A percentile compares a stretch with the other conserved stretches of the same genome.
Evolutionary conservation across 345 rosid genomes (phyloP).

Genomic region (Murraya koenigii): DNA sequence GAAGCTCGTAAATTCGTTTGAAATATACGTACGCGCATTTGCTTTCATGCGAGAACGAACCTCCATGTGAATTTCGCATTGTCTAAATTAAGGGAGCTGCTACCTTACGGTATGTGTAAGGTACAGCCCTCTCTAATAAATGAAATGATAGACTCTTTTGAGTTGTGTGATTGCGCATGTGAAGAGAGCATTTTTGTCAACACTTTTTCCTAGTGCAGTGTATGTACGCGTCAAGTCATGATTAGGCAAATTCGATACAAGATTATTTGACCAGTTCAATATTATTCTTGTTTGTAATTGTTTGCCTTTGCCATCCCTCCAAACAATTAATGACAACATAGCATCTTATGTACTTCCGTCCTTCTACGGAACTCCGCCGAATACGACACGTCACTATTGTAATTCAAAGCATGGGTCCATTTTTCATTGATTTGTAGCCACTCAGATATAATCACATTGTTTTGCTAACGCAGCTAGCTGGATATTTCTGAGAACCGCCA

Average conservation of each 20-base stretch:
- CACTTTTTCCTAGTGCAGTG: neutral
- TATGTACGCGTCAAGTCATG: neutral
- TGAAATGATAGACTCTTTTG: too few relatives aligned
- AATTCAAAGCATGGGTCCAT: neutral
- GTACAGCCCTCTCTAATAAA: too few relatives aligned
- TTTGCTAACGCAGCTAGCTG: neutral
- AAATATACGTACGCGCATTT: neutral
- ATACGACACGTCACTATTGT: neutral
- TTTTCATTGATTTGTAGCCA: neutral
- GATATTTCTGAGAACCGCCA: conserved; percentile 5
- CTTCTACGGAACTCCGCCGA: neutral
- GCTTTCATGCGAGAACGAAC: neutral
- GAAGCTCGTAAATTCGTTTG: too few relatives aligned
- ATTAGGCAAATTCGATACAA: neutral
- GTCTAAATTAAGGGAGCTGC: too few relatives aligned
- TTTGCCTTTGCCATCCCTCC: neutral
- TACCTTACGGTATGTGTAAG: too few relatives aligned
- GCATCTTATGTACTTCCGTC: too few relatives aligned
- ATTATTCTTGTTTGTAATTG: neutral
- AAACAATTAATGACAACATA: too few relatives aligned
- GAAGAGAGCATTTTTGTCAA: neutral
- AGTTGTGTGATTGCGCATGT: neutral
- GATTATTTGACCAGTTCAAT: neutral
- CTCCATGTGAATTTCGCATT: neutral
- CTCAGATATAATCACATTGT: neutral